Evolutionary conservation across 352 stramenopile genomes (phyloP), one percentile per base, ranked within the genome.

Genomic region (Halophytophthora polymorphica): DNA sequence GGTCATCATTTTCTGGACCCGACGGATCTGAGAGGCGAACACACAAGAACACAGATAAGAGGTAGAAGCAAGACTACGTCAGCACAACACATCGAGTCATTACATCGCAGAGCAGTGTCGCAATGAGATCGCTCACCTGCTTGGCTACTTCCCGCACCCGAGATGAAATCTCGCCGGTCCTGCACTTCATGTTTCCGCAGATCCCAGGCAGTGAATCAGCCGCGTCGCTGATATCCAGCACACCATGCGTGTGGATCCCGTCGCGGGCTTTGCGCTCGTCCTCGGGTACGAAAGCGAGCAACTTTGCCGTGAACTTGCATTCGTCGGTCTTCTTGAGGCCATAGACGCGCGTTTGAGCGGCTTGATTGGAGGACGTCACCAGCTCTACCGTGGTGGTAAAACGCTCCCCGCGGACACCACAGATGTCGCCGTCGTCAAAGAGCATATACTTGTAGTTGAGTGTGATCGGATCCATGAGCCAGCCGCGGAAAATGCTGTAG

Each of bases 391-490:
- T 37, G 25, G 85, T 64, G 8, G 66, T 71, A 42, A 74, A 78
- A 19, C 64, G 67, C 34, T 77, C 54, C 17, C 62, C 56, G 36
- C 62, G 50, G 14, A 77, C 71, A 47, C 64, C 69, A 39, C 82
- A 93, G 15, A 73, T 31, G 54, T 89, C 80, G 19, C 82, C 82
- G 31, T 93, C 82, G 45, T 89, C 76, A 52, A 88, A 93, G 13
- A 83, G 50, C 56, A 86, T 83, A 21, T 88, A 68, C 50, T 93
- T 93, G 73, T 88, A 93, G 28, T 76, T 67, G 31, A 85, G 61
- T 17, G 73, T 78, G 45, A 90, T 86, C 13, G 82, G 82, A 59
- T 93, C 82, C 28, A 93, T 74, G 31, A 81, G 70, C 82, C 82
- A 93, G 36, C 82, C 82, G 12, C 71, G 74, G 48, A 83, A 93